These are phyloP conservation scores for Tylopilus felleus DNA, from an alignment of 768 basidiomycete species.

Conservation along the genomic window DNA sequence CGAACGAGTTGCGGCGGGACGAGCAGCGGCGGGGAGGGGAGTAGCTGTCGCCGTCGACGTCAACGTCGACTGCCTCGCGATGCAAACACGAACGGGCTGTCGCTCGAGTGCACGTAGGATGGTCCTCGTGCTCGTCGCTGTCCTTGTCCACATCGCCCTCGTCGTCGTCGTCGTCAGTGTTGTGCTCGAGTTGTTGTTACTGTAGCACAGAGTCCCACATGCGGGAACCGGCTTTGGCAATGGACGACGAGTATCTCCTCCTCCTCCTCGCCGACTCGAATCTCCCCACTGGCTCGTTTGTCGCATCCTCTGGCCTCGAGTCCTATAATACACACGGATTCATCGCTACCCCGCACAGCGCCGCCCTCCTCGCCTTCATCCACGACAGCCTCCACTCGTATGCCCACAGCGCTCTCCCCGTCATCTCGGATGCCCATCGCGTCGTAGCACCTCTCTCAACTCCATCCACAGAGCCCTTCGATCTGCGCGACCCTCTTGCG, in stretches of 20 bases:
- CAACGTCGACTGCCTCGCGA: constrained; percentile 13
- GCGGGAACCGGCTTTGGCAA: background rate
- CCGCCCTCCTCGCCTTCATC: constrained; percentile 53
- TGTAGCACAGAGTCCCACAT: background rate
- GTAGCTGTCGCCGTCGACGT: background rate
- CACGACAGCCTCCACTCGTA: constrained; percentile 75
- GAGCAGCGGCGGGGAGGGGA: background rate
- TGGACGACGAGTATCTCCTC: constrained; percentile 55
- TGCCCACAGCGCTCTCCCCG: constrained; percentile 69
- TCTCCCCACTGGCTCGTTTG: constrained; percentile 95
- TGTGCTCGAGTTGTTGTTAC: background rate
- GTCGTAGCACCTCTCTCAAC: constrained; percentile 25
- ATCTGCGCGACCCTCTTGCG: constrained; percentile 32
- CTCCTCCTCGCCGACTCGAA: constrained; percentile 87
- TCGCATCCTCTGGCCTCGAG: constrained; percentile 91
- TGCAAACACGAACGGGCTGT: background rate
- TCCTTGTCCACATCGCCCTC: constrained; percentile 3
- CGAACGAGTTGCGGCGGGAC: background rate
- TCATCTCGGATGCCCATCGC: constrained; percentile 71
- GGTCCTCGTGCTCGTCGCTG: constrained; percentile 1
- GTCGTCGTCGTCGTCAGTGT: constrained; percentile 1
- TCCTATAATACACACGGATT: constrained; percentile 89
- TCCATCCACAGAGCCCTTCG: constrained; percentile 5
- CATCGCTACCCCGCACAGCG: constrained; percentile 25
- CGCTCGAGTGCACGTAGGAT: background rate